phyloP scores from a whole-genome alignment of 768 basidiomycete genomes.

The Boletus sp. region DNA sequence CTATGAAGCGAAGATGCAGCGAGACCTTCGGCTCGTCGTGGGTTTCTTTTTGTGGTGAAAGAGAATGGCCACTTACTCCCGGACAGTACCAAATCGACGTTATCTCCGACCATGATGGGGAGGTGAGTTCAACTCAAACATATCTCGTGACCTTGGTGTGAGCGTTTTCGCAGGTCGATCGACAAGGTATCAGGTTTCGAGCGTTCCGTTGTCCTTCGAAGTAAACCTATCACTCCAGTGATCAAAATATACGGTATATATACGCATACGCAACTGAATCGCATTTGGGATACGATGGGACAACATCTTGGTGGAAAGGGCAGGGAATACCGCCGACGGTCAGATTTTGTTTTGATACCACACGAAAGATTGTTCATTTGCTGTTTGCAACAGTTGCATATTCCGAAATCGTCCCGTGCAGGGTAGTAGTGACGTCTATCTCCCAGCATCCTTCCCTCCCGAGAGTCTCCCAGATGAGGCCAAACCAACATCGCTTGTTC shows the following conservation, averaged over 20 bases:
- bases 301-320: slow-evolving; percentile 43
- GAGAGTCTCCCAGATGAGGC: slow-evolving; percentile 24
- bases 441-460: slow-evolving; percentile 53
- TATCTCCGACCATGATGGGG: slow-evolving; percentile 36
- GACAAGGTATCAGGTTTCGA: slow-evolving; percentile 34
- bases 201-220: neutral
- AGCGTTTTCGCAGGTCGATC: slow-evolving; percentile 34
- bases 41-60: slow-evolving; percentile 11
- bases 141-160: neutral
- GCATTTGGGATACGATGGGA: slow-evolving; percentile 48
- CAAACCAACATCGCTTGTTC: slow-evolving; percentile 24
- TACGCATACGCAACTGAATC: slow-evolving; percentile 46
- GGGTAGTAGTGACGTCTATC: slow-evolving; percentile 42
- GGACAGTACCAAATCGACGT: slow-evolving; percentile 51
- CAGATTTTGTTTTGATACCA: neutral
- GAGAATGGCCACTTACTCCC: neutral
- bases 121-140: slow-evolving; percentile 18
- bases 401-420: slow-evolving; percentile 38
- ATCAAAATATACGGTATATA: slow-evolving; percentile 52
- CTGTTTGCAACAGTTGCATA: slow-evolving; percentile 39
- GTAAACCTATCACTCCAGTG: slow-evolving; percentile 25
- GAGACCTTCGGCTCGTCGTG: slow-evolving; percentile 51
- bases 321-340: slow-evolving; percentile 56
- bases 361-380: neutral
- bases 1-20: slow-evolving; percentile 67